Conservation (phyloP, 495 filamentous ascomycete genomes). For the Diplogelasinospora grovesii region DNA sequence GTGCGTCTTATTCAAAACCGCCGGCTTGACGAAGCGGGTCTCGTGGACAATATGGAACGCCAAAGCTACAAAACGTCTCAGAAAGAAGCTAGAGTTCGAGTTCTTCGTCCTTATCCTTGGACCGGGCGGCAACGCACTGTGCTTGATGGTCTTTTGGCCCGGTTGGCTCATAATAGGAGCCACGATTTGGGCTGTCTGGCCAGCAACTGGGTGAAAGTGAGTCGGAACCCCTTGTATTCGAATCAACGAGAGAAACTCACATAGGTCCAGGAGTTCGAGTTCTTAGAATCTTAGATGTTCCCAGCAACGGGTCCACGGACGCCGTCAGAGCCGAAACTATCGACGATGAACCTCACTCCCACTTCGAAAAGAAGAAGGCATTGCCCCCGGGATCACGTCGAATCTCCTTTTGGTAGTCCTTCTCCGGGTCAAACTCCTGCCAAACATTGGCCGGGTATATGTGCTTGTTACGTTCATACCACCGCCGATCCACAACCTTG, state of each 20-base stretch:
- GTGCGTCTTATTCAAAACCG: constrained; percentile 12
- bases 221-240: not conserved
- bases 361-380: constrained; percentile 77
- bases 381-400: constrained; percentile 82
- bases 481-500: constrained; percentile 91
- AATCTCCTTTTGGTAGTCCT: constrained; percentile 75
- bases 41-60: constrained; percentile 26
- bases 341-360: constrained; percentile 3
- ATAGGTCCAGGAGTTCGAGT: not conserved
- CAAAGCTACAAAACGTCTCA: constrained; percentile 19
- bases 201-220: constrained; percentile 16
- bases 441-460: constrained; percentile 94
- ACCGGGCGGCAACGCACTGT: constrained; percentile 31
- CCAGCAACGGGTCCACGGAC: too few species aligned
- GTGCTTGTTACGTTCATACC: constrained; percentile 97
- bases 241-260: too few species aligned
- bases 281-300: too few species aligned
- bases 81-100: constrained; percentile 38
- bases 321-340: not conserved
- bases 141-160: constrained; percentile 42
- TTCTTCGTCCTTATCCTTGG: constrained; percentile 37
- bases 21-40: not conserved
- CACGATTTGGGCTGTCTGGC: constrained; percentile 15
- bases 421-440: constrained; percentile 88
- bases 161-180: constrained; percentile 36